phyloP scores from a whole-genome alignment of 2,329 filamentous ascomycete species.

The Lasiodiplodia theobromae region DNA sequence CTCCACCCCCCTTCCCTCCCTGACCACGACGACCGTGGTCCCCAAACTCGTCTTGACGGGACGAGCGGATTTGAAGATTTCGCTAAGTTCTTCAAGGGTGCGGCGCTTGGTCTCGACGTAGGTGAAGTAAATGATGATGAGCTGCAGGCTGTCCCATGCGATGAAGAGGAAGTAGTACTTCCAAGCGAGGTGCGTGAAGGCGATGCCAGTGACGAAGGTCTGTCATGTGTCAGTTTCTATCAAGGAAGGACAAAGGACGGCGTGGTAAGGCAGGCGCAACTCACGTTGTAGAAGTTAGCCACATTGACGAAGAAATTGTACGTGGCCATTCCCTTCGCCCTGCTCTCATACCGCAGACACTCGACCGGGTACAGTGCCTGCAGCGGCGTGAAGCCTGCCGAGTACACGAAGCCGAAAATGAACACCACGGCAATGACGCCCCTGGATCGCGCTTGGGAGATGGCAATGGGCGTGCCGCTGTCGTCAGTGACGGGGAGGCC shows the following conservation, averaged over 20 bases:
- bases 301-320: conserved; percentile 57
- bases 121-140: conserved; percentile 47
- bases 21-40: conserved; percentile 34
- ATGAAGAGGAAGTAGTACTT: conserved; percentile 52
- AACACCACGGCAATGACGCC: conserved; percentile 37
- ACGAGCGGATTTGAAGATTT: conserved; percentile 50
- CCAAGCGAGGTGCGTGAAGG: conserved; percentile 47
- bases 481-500: conserved; percentile 1
- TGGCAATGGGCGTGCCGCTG: conserved; percentile 2
- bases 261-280: not conserved
- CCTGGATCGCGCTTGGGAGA: not conserved
- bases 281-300: conserved; percentile 51
- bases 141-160: conserved; percentile 52
- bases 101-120: conserved; percentile 48
- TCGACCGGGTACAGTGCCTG: conserved; percentile 59
- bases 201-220: conserved; percentile 54
- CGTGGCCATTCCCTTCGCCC: conserved; percentile 59
- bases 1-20: conserved; percentile 7
- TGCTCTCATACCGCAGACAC: conserved; percentile 54
- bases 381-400: conserved; percentile 48
- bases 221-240: not conserved
- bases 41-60: conserved; percentile 48
- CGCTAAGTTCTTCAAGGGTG: conserved; percentile 55
- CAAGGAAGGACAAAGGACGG: not conserved
- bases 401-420: conserved; percentile 43